Evolutionary conservation across 805 yeast genomes (phyloP).

Genomic region (Scheffersomyces spartinae): DNA sequence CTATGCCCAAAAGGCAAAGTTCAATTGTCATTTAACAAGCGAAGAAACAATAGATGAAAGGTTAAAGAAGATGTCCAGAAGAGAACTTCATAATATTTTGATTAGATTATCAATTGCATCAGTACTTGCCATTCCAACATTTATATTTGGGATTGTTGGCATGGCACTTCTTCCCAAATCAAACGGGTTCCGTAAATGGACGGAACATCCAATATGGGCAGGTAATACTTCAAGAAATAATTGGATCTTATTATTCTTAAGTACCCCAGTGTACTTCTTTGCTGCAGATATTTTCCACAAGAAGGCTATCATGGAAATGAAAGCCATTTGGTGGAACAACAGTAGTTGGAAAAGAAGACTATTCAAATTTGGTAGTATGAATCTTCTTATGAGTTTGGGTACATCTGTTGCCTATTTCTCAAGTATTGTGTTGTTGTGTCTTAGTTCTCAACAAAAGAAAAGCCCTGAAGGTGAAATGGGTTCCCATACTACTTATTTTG

Average conservation of each 20-base stretch:
- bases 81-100: conserved; percentile 36
- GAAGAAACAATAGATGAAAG: conserved; percentile 55
- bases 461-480: conserved; percentile 21
- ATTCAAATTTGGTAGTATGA: conserved; percentile 71
- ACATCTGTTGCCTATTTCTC: conserved; percentile 64
- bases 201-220: conserved; percentile 49
- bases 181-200: conserved; percentile 37
- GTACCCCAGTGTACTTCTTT: conserved; percentile 66
- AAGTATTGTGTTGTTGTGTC: conserved; percentile 43
- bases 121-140: conserved; percentile 53
- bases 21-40: conserved; percentile 42
- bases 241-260: conserved; percentile 54
- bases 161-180: conserved; percentile 44
- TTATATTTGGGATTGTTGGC: conserved; percentile 56
- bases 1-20: conserved; percentile 15
- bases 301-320: conserved; percentile 51
- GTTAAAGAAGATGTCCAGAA: conserved; percentile 34
- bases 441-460: conserved; percentile 21
- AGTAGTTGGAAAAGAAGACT: conserved; percentile 45
- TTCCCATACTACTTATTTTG: conserved; percentile 59
- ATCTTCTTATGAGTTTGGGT: conserved; percentile 58
- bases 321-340: conserved; percentile 43
- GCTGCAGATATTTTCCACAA: conserved; percentile 64
- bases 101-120: conserved; percentile 38
- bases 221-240: conserved; percentile 50